Conservation (phyloP, 108 stramenopile genomes). For the Cyclotella distinguenda region DNA sequence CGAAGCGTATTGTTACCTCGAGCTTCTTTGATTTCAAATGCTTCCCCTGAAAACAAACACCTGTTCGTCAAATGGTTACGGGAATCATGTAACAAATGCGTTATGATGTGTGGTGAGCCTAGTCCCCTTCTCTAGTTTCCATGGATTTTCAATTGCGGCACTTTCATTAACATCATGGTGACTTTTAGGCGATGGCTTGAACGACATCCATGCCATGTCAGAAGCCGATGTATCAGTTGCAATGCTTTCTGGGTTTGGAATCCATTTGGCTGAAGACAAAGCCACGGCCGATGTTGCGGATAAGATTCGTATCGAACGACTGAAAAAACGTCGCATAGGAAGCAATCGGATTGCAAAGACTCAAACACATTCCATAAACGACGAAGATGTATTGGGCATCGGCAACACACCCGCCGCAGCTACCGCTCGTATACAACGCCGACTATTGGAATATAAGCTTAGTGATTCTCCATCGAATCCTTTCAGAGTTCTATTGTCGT, state of each 20-base stretch:
- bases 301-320: conserved; percentile 40
- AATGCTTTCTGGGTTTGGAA: conserved; percentile 79
- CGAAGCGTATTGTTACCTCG: conserved; percentile 6
- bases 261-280: conserved; percentile 11
- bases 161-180: not conserved
- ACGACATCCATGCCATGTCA: conserved; percentile 90
- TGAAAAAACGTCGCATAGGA: conserved; percentile 46
- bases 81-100: conserved; percentile 34
- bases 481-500: conserved; percentile 9
- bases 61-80: conserved; percentile 37
- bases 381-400: conserved; percentile 12
- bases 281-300: conserved; percentile 48
- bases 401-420: conserved; percentile 32
- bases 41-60: conserved; percentile 58
- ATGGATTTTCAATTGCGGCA: not conserved
- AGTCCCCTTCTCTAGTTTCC: not conserved
- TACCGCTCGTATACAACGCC: conserved; percentile 30
- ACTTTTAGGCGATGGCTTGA: conserved; percentile 77
- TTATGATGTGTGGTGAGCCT: conserved; percentile 67
- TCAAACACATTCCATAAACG: not conserved
- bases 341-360: conserved; percentile 26
- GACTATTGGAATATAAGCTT: conserved; percentile 36
- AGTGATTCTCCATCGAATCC: conserved; percentile 7
- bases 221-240: conserved; percentile 79
- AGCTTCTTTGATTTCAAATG: conserved; percentile 51